A percentile compares a stretch with the other conserved stretches of the same genome.
Evolutionary conservation across 768 basidiomycete genomes (phyloP).

Genomic region (Serpula lacrymans): DNA sequence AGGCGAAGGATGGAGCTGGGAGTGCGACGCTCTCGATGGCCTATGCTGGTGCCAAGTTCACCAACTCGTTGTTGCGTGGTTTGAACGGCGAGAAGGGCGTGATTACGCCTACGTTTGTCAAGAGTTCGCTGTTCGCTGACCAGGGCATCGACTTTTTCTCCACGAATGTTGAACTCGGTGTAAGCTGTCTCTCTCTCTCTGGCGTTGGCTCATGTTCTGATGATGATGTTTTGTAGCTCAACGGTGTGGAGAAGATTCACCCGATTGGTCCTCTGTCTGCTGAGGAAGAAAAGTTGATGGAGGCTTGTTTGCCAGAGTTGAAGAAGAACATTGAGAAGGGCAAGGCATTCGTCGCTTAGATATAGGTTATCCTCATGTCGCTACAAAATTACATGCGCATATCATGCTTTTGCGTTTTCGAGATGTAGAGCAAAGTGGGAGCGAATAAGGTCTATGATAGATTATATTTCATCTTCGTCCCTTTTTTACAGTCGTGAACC

Average conservation of each 20-base stretch:
- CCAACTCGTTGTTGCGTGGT: constrained; percentile 57
- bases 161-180: constrained; percentile 89
- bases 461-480: constrained; percentile 35
- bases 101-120: constrained; percentile 81
- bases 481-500: constrained; percentile 80
- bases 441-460: neutral
- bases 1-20: constrained; percentile 91
- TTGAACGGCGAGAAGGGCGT: constrained; percentile 66
- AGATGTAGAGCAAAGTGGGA: too few species aligned
- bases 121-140: constrained; percentile 79
- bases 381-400: too few species aligned
- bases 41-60: constrained; percentile 72
- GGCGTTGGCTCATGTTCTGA: constrained; percentile 5
- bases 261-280: constrained; percentile 75
- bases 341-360: constrained; percentile 62
- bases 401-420: too few species aligned
- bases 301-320: constrained; percentile 85
- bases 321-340: constrained; percentile 99
- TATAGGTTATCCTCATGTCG: too few species aligned
- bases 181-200: constrained; percentile 35
- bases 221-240: constrained; percentile 37
- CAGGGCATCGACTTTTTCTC: constrained; percentile 96
- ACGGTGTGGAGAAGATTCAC: constrained; percentile 93
- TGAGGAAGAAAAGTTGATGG: constrained; percentile 83
- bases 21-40: constrained; percentile 78